Conservation (phyloP, 2,329 filamentous ascomycete genomes). For the Cladophialophora chaetospira region DNA sequence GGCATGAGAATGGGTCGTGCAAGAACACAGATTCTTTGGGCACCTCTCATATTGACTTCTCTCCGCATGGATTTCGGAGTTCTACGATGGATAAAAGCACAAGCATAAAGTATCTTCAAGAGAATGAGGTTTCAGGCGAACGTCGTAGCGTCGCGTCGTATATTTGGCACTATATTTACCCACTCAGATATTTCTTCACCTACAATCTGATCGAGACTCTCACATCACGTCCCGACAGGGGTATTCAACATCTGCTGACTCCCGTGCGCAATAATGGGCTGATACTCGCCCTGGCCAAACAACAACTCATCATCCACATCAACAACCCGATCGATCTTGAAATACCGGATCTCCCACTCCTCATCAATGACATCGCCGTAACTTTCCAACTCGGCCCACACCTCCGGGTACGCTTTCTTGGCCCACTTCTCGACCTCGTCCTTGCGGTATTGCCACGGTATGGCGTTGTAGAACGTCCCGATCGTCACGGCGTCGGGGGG, state of each 20-base stretch:
- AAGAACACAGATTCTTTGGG: too few relatives aligned
- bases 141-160: too few relatives aligned
- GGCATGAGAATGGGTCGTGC: too few relatives aligned
- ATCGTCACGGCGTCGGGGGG: constrained; percentile 70
- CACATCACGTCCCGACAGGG: not conserved
- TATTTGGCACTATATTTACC: too few relatives aligned
- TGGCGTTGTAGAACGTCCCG: constrained; percentile 73
- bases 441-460: constrained; percentile 67
- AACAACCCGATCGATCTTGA: constrained; percentile 32
- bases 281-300: constrained; percentile 30
- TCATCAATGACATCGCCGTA: constrained; percentile 34
- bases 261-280: constrained; percentile 26
- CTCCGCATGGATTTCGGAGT: not conserved
- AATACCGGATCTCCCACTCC: constrained; percentile 34
- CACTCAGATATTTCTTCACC: too few relatives aligned
- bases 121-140: too few relatives aligned
- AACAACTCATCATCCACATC: constrained; percentile 31
- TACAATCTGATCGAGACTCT: too few relatives aligned
- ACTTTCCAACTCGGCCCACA: constrained; percentile 66
- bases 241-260: constrained; percentile 21
- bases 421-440: constrained; percentile 74
- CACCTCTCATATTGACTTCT: not conserved
- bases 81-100: not conserved
- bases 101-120: too few relatives aligned
- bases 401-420: constrained; percentile 63